Conservation (phyloP, 2,329 filamentous ascomycete species). For the Aspergillus aculeatus region DNA sequence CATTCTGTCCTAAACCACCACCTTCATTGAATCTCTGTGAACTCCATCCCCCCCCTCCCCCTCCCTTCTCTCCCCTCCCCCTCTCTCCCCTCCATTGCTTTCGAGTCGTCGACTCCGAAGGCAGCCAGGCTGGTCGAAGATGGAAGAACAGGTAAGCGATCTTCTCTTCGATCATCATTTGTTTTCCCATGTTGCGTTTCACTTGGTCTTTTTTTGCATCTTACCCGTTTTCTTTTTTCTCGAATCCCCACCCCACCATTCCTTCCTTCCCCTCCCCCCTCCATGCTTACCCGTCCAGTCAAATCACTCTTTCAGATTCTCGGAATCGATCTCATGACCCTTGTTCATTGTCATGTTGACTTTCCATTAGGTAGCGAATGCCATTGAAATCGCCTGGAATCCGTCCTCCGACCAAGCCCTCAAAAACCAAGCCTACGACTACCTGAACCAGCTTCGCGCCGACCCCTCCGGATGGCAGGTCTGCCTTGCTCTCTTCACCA, state of each 20-base stretch:
- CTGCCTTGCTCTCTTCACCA: constrained; percentile 81
- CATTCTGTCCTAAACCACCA: constrained; percentile 7
- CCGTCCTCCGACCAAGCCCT: constrained; percentile 71
- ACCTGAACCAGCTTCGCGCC: constrained; percentile 68
- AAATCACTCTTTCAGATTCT: not conserved
- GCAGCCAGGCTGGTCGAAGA: constrained; percentile 42
- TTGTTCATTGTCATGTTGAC: not conserved
- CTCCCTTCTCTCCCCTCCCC: not conserved
- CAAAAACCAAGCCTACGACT: constrained; percentile 70
- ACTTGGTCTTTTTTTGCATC: not conserved
- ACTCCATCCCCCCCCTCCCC: not conserved
- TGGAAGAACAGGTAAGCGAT: constrained; percentile 46
- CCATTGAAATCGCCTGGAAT: constrained; percentile 91
- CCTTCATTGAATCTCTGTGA: constrained; percentile 3
- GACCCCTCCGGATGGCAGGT: constrained; percentile 88
- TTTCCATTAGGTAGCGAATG: constrained; percentile 77
- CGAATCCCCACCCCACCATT: constrained; percentile 14
- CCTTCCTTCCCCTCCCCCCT: constrained; percentile 12
- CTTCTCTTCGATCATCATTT: constrained; percentile 6
- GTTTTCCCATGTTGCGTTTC: constrained; percentile 4
- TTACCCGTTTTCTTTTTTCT: constrained; percentile 4
- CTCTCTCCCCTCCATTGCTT: constrained; percentile 7
- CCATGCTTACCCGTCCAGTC: constrained; percentile 21
- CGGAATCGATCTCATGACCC: not conserved
- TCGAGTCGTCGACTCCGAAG: constrained; percentile 19